phyloP scores from a whole-genome alignment of 148 eudicot species.

The Chenopodium formosanum region DNA sequence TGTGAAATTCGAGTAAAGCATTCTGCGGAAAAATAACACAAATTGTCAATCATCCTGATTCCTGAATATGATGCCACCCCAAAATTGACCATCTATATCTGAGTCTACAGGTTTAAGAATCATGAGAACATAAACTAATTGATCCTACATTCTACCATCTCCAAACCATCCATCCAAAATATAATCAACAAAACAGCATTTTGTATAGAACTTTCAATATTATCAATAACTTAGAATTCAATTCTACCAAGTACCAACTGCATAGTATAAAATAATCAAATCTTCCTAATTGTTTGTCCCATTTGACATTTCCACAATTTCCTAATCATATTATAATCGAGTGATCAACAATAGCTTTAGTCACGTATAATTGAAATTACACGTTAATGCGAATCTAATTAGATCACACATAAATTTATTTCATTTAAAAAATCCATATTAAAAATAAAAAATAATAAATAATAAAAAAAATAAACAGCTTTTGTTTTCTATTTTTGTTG shows the following conservation, averaged over 20 bases:
- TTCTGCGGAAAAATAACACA: constrained; percentile 35
- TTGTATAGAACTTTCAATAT: no score
- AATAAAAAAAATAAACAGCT: no score
- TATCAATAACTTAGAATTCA: not conserved
- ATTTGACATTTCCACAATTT: no score
- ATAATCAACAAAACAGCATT: not conserved
- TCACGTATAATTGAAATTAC: no score
- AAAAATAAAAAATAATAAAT: no score
- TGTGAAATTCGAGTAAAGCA: constrained; percentile 45
- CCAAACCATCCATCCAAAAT: not conserved
- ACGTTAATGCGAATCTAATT: no score
- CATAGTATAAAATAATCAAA: no score
- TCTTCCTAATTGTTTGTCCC: no score
- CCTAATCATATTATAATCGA: no score
- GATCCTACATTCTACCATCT: not conserved
- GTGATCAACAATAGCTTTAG: no score
- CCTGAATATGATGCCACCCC: not conserved
- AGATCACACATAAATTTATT: no score
- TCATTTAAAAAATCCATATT: no score
- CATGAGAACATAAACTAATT: not conserved
- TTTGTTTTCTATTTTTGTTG: not conserved
- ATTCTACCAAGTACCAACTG: not conserved
- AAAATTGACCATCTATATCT: not conserved
- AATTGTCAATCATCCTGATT: not conserved
- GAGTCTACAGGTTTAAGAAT: not conserved